These are phyloP conservation scores for Coniochaeta hoffmannii DNA, from an alignment of 2,329 filamentous ascomycete genomes.

Conservation along the genomic window DNA sequence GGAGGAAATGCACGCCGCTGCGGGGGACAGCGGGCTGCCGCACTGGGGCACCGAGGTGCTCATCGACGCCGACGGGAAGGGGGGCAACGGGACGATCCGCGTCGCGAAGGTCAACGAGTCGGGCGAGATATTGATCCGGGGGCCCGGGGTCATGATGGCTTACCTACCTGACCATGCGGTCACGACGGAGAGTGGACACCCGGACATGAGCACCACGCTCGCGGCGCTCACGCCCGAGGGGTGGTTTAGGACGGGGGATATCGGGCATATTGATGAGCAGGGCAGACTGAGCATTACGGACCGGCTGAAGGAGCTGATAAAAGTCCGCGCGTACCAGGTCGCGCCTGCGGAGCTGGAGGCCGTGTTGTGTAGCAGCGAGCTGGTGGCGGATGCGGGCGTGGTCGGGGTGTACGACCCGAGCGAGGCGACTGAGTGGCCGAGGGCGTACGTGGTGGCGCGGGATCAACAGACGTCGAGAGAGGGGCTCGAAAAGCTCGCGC, in stretches of 20 bases:
- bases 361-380: slow-evolving; percentile 22
- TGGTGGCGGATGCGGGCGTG: slow-evolving; percentile 43
- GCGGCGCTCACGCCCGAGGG: slow-evolving; percentile 43
- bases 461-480: slow-evolving; percentile 20
- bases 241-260: slow-evolving; percentile 67
- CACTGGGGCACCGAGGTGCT: slow-evolving; percentile 64
- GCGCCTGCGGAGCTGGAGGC: slow-evolving; percentile 34
- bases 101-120: slow-evolving; percentile 38
- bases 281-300: slow-evolving; percentile 61
- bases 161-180: slow-evolving; percentile 58
- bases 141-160: slow-evolving; percentile 57
- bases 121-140: slow-evolving; percentile 60
- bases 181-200: neutral
- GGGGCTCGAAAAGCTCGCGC: slow-evolving; percentile 35
- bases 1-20: slow-evolving; percentile 32
- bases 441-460: slow-evolving; percentile 42
- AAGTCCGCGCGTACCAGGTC: slow-evolving; percentile 35
- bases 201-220: slow-evolving; percentile 28
- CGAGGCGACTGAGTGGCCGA: slow-evolving; percentile 53
- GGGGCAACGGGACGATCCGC: neutral
- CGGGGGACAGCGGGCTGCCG: slow-evolving; percentile 56
- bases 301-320: slow-evolving; percentile 57
- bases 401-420: slow-evolving; percentile 44
- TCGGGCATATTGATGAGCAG: slow-evolving; percentile 38
- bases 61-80: slow-evolving; percentile 45